Evolutionary conservation across 441 rosid species (phyloP), one percentile per base, ranked within the genome.

Genomic region (Syzygium syzygioides): DNA sequence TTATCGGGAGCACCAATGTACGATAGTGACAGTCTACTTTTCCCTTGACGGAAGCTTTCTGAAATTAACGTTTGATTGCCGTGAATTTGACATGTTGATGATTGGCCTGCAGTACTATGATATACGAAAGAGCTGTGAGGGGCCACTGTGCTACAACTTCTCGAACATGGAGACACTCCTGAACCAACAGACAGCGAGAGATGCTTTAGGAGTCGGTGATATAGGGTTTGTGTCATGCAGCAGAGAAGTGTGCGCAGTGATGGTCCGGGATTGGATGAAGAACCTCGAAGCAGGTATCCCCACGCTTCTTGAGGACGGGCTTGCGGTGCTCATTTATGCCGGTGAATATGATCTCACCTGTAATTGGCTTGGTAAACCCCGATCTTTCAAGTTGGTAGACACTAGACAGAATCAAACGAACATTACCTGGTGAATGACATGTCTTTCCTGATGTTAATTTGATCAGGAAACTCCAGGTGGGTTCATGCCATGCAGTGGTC

Each of bases 341-440:
- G 99, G 99, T 80, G 99, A 96, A 79, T 91, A 97, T 87, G 99
- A 97, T 91, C 95, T 96, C 55, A 91, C 95, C 45, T 97, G 99
- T 91, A 97, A 97, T 90, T 97, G 99, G 98, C 94, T 96, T 45
- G 99, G 99, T 95, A 89, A 91, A 93, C 52, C n/a, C 55, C 83
- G 34, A 17, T 50, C 10, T 50, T 14, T 66, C 86, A 14, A 53
- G 55, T 48, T 15, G 86, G 34, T 83, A 20, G 55, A 83, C 34
- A 19, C 55, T 26, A 26, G 55, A 48, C 32, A 48, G 53, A 14
- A 48, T 83, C 55, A 26, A 26, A 25, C 20, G 30, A 48, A 48
- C 53, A 80, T n/a, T 34, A n/a, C 59, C 86, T n/a, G 55, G 41
- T 9, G 37, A 80, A 23, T 25, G 85, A 25, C 45, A 32, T 32